A percentile compares a stretch with the other conserved stretches of the same genome.
Evolutionary conservation across 768 basidiomycete species (phyloP).

Genomic region (Panaeolus papilionaceus): DNA sequence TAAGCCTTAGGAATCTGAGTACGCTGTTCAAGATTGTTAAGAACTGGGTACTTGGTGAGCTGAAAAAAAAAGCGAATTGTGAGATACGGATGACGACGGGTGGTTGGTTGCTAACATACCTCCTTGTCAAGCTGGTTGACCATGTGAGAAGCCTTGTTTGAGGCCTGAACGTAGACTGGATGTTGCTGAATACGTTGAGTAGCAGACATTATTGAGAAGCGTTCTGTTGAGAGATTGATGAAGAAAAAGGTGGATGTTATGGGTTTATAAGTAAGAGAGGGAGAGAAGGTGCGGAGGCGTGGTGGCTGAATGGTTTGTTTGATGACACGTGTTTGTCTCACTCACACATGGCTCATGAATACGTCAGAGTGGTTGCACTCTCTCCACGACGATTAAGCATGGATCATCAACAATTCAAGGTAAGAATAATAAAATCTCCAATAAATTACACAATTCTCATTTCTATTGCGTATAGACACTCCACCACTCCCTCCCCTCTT

Average conservation of each 20-base stretch:
- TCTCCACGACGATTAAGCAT: slow-evolving; percentile 44
- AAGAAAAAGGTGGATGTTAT: slow-evolving; percentile 30
- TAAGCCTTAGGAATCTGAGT: slow-evolving; percentile 95
- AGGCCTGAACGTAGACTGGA: slow-evolving; percentile 83
- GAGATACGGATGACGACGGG: slow-evolving; percentile 7
- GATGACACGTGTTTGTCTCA: slow-evolving; percentile 72
- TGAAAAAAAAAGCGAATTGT: slow-evolving; percentile 34
- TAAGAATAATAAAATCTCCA: slow-evolving; percentile 40
- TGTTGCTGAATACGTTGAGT: slow-evolving; percentile 87
- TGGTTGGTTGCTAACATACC: slow-evolving; percentile 52
- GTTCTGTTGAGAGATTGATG: slow-evolving; percentile 29
- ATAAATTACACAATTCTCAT: slow-evolving; percentile 6
- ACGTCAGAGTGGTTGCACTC: slow-evolving; percentile 46
- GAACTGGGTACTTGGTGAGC: slow-evolving; percentile 87
- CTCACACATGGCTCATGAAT: slow-evolving; percentile 25
- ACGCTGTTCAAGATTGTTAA: slow-evolving; percentile 85
- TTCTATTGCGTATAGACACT: slow-evolving; percentile 47
- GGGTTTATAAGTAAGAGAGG: slow-evolving; percentile 43
- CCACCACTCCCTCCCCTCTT: slow-evolving; percentile 71
- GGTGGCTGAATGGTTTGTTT: slow-evolving; percentile 31
- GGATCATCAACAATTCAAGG: slow-evolving; percentile 56
- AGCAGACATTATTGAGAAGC: slow-evolving; percentile 66
- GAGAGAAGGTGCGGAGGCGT: background rate
- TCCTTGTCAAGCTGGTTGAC: slow-evolving; percentile 95
- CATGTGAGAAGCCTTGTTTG: slow-evolving; percentile 84